Evolutionary conservation across 179 eudicot genomes (phyloP).

Genomic region (Beta macrorhiza): DNA sequence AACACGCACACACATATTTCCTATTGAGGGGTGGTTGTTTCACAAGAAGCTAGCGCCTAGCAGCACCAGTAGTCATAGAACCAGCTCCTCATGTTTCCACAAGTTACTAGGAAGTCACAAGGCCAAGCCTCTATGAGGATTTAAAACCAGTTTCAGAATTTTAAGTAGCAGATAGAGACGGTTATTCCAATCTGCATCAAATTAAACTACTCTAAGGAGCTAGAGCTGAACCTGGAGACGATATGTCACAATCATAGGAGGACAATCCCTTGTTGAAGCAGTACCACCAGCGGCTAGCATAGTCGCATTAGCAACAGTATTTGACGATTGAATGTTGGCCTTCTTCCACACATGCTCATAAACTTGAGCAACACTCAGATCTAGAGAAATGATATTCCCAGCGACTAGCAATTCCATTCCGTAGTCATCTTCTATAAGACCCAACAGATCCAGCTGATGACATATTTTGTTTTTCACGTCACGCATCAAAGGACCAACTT

Average conservation of each 20-base stretch:
- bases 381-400: conserved; percentile 96
- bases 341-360: conserved; percentile 98
- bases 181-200: not conserved
- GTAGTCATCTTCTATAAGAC: conserved; percentile 93
- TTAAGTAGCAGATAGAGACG: not conserved
- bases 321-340: conserved; percentile 70
- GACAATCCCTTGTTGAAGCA: conserved; percentile 67
- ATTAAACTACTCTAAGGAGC: not conserved
- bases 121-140: not conserved
- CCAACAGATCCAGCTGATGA: conserved; percentile 88
- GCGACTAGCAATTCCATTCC: conserved; percentile 98
- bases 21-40: no score
- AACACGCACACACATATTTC: not conserved
- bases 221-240: conserved; percentile 82
- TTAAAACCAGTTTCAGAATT: not conserved
- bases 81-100: not conserved
- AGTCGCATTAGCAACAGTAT: conserved; percentile 46
- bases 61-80: no score
- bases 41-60: no score
- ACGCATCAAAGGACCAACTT: conserved; percentile 98
- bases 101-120: not conserved
- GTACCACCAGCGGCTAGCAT: conserved; percentile 55
- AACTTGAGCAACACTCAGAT: conserved; percentile 83
- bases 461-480: conserved; percentile 99
- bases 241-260: conserved; percentile 97